Conservation (phyloP, 2,329 filamentous ascomycete species). For the Madurella fahalii region DNA sequence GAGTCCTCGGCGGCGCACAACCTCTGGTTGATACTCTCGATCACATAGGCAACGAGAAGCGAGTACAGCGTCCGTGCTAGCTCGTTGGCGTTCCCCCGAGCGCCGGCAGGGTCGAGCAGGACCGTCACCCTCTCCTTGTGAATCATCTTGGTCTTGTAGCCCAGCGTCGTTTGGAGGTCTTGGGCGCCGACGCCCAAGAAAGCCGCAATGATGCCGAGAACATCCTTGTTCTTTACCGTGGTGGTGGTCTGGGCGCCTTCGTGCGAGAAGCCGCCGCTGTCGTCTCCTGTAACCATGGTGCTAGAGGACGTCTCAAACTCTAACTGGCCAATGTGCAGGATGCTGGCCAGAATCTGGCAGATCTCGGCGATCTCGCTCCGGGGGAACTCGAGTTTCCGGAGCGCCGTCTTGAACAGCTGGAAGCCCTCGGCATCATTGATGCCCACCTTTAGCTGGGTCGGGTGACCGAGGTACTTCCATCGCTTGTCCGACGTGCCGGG, state of each 20-base stretch:
- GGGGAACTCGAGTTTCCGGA: constrained; percentile 91
- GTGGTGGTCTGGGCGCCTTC: constrained; percentile 86
- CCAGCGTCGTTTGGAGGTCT: constrained; percentile 82
- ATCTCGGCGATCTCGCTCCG: constrained; percentile 93
- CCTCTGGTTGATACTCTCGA: constrained; percentile 87
- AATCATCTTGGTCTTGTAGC: constrained; percentile 95
- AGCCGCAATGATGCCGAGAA: constrained; percentile 79
- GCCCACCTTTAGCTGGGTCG: constrained; percentile 92
- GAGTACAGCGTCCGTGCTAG: constrained; percentile 91
- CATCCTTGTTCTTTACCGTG: constrained; percentile 89
- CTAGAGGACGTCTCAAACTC: constrained; percentile 82
- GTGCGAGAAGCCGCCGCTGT: constrained; percentile 94
- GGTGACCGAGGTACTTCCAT: constrained; percentile 95
- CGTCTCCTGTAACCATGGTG: constrained; percentile 75
- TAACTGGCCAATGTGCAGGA: constrained; percentile 95
- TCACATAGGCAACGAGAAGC: constrained; percentile 86
- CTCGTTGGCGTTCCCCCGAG: constrained; percentile 88
- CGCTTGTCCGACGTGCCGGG: constrained; percentile 58
- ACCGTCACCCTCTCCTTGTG: constrained; percentile 96
- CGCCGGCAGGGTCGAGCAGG: constrained; percentile 90
- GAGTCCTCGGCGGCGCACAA: constrained; percentile 83
- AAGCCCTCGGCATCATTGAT: constrained; percentile 96
- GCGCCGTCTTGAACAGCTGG: constrained; percentile 92
- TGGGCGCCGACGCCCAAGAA: constrained; percentile 81
- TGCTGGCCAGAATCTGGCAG: constrained; percentile 87